Evolutionary conservation across 371 early-diverging fungal species (phyloP), one percentile per base, ranked within the genome.

Genomic region (Rhizopus arrhizus): DNA sequence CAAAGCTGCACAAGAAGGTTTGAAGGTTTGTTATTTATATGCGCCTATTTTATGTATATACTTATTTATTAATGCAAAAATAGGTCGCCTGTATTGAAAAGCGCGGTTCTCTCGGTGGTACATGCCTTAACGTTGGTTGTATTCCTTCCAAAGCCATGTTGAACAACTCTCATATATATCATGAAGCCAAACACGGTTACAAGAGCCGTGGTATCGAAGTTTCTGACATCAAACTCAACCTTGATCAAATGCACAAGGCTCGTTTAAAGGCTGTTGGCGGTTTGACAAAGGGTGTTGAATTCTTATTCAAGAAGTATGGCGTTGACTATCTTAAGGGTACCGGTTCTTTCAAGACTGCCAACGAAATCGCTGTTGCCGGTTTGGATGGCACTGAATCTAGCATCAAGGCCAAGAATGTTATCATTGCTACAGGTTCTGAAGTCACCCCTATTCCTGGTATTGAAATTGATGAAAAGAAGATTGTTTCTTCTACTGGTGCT

Each of bases 91-190:
- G 97, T 75, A 87, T 97, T 58, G 98, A 98, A 82, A 95, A 92
- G 81, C 95, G 99, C 62, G 97, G 95, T 38, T 63, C 95, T 33
- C 86, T 98, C 13, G 99, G 99, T 69, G 99, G 99, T 59, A 98
- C 99, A 42, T 98, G 99, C 81, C 80, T 98, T 68, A 98, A 98
- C 76, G 97, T 98, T 46, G 99, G 99, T 47, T 98, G 98, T 84
- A 98, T 98, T 79, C 99, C 99, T 36, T 97, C 98, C 64, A 98
- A 98, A 83, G 91, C 98, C 59, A 89, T 98, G 75, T 88, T 98
- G 73, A 87, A 98, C 90, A 97, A 97, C 89, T 94, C 98, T 41
- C 98, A 98, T 85, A 84, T 96, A 53, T 95, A 89, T 76, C 97
- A 98, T 74, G 83, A 89, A 76, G 91, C 97, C 51, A 77, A 91